Percentiles rank a stretch among this genome's conserved stretches.
Evolutionary conservation across 257 asterid genomes (phyloP).

Genomic region (Solanum clarkiae): DNA sequence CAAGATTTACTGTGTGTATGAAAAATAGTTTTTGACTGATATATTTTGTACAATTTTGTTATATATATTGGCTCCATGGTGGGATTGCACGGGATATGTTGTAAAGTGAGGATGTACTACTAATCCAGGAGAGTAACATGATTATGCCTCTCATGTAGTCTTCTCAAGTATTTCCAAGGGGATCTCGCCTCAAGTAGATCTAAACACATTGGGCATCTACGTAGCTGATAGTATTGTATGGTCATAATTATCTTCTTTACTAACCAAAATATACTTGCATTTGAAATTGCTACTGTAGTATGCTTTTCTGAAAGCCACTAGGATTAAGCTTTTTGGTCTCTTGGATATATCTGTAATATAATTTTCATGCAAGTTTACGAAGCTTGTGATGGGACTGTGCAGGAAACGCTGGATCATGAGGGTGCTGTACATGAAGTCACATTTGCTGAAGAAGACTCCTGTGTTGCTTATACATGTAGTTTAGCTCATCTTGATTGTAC

Average conservation of each 20-base stretch:
- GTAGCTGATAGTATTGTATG: background rate
- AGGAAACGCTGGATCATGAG: background rate
- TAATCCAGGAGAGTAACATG: background rate
- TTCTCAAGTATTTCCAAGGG: background rate
- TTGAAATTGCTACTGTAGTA: background rate
- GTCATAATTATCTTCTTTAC: background rate
- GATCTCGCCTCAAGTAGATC: background rate
- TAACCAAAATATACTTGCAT: background rate
- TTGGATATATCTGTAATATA: background rate
- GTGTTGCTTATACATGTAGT: background rate
- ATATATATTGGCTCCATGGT: background rate
- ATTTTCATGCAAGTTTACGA: background rate
- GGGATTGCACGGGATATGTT: background rate
- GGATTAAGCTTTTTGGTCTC: background rate
- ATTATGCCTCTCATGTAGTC: background rate
- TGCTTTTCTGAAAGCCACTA: background rate
- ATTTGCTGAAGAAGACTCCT: background rate
- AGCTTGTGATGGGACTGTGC: background rate
- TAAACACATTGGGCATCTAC: background rate
- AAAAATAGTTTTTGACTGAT: too few relatives aligned
- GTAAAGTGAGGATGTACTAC: background rate
- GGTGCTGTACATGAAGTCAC: background rate
- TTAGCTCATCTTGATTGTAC: background rate
- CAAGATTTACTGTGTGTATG: too few relatives aligned
- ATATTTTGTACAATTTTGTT: too few relatives aligned